These are phyloP conservation scores for Termitomyces sp. DNA, from an alignment of 768 basidiomycete species.

Conservation along the genomic window DNA sequence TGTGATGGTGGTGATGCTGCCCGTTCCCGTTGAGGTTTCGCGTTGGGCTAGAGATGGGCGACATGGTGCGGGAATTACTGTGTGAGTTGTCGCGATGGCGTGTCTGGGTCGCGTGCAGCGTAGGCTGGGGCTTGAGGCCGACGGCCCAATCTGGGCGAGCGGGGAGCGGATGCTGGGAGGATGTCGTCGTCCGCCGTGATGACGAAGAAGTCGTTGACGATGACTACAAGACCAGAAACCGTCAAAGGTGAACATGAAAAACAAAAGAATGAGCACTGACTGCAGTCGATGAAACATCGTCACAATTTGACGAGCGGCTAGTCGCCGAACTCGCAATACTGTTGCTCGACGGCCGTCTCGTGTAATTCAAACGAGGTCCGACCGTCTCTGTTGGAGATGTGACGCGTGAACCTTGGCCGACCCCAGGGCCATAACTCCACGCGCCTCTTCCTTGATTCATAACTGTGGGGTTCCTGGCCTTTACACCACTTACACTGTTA, in stretches of 20 bases:
- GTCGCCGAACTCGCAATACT: conserved; percentile 40
- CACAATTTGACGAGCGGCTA: conserved; percentile 52
- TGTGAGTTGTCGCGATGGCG: conserved; percentile 50
- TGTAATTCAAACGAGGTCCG: conserved; percentile 60
- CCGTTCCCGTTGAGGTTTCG: conserved; percentile 27
- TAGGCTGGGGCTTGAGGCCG: conserved; percentile 73
- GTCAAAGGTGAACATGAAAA: conserved; percentile 4
- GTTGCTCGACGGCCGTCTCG: conserved; percentile 45
- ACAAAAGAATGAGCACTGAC: conserved; percentile 41
- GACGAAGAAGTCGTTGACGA: conserved; percentile 78
- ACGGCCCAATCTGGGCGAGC: conserved; percentile 88
- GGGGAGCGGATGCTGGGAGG: conserved; percentile 74
- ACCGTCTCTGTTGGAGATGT: conserved; percentile 41
- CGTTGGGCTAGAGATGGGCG: conserved; percentile 33
- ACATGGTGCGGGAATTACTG: conserved; percentile 33
- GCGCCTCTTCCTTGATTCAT: conserved; percentile 34
- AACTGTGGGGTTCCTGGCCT: conserved; percentile 24
- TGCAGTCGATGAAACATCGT: conserved; percentile 72
- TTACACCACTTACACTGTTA: conserved; percentile 25
- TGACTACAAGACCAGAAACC: conserved; percentile 35
- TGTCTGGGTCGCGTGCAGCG: conserved; percentile 43
- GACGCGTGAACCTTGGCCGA: conserved; percentile 42
- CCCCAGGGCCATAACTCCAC: conserved; percentile 70
- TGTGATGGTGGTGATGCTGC: neutral
- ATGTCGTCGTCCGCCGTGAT: conserved; percentile 67